Base-by-base conservation (phyloP, 73 alveolate species). In the Durusdinium trenchii region DNA sequence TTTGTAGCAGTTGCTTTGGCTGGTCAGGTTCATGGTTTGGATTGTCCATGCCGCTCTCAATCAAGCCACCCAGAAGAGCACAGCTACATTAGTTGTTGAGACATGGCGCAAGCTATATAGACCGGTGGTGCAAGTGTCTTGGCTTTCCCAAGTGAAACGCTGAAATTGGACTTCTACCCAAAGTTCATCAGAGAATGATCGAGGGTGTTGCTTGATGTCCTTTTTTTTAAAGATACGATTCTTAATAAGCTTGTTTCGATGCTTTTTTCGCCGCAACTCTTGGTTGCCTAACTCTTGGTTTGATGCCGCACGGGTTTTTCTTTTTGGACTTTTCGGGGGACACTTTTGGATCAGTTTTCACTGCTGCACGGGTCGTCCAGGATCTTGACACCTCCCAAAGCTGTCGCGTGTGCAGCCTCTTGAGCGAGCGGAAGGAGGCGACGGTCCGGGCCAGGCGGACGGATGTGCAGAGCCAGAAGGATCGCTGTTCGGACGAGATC, bases 31-130 rank as follows among this genome's bases (percentile, higher is more conserved):
- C 40, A n/a, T 91, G 57, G 43, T 91, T 51, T 91, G 98, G 98
- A 54, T 91, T 40, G 90, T 30, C 76, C 98, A 91, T 69, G 98
- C 98, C 10, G 98, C 89, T 42, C 89, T 91, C 35, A 91, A 91
- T 54, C 98, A 91, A 69, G 98, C 98, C 10, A 91, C 98, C 46
- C 98, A 91, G 78, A 91, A 46, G 57, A 91, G 98, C 87, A 91
- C 98, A 4, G 89, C 98, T 4, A 91, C 98, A 3, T 36, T 91
- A 54, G 42, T 47, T n/a, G 86, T 89, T 12, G 95, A 60, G 23
- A 61, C 95, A 5, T 60, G 95, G 94, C 94, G 94, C 76, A 84
- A 51, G 52, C 23, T 51, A 46, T 51, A 84, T 28, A 32, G 94
- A 38, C 94, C 76, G 40, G 51, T 32, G 94, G 75, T 51, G 76